phyloP scores from a whole-genome alignment of 495 filamentous ascomycete species.

The Aeminium ludgeri region DNA sequence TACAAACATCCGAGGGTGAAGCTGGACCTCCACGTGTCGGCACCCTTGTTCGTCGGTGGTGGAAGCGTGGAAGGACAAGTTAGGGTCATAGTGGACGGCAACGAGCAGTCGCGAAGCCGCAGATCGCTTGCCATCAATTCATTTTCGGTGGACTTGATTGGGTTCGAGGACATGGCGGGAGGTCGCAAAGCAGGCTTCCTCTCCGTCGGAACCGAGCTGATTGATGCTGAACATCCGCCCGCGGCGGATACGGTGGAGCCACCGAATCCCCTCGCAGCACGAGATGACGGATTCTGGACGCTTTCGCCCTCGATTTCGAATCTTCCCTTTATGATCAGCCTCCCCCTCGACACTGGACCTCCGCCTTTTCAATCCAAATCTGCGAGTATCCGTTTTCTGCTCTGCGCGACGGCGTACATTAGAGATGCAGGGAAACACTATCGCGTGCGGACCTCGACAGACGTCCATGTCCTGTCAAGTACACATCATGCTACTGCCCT shows the following conservation, averaged over 20 bases:
- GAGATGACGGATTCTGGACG: conserved; percentile 29
- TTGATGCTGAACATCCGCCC: conserved; percentile 33
- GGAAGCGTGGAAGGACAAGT: conserved; percentile 26
- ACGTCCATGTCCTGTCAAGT: conserved; percentile 23
- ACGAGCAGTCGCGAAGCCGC: conserved; percentile 19
- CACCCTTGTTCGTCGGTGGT: conserved; percentile 27
- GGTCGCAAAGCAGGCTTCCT: conserved; percentile 31
- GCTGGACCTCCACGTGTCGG: conserved; percentile 23
- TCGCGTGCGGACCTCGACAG: conserved; percentile 26
- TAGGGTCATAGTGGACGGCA: conserved; percentile 23
- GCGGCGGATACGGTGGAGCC: conserved; percentile 32
- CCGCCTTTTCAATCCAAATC: conserved; percentile 36
- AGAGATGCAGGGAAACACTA: conserved; percentile 26
- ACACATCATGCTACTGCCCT: conserved; percentile 26
- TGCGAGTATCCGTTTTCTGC: conserved; percentile 35
- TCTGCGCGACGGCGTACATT: conserved; percentile 27
- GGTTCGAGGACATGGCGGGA: conserved; percentile 32
- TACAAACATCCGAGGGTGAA: conserved; percentile 24
- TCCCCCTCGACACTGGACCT: conserved; percentile 38
- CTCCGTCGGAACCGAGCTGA: conserved; percentile 32
- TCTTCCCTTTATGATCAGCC: conserved; percentile 35
- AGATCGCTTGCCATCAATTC: conserved; percentile 24
- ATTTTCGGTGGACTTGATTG: conserved; percentile 34
- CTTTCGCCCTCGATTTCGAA: conserved; percentile 28
- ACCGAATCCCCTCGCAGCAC: conserved; percentile 17